Evolutionary conservation across 257 asterid genomes (phyloP).

Genomic region (Solanum paucissectum): DNA sequence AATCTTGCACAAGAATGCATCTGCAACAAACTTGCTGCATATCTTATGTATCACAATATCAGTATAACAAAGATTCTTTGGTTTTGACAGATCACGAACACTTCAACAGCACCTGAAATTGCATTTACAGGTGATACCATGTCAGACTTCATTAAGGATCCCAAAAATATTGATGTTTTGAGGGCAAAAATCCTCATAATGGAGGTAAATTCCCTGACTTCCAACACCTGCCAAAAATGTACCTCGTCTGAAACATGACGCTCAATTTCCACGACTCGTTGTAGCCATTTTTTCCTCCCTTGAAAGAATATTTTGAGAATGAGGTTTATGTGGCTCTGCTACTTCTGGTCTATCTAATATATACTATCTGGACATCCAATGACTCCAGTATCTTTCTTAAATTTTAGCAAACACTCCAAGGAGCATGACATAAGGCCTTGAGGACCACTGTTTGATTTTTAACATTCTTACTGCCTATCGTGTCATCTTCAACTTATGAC

Average conservation of each 20-base stretch:
- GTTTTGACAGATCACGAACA: slow-evolving; percentile 57
- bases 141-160: slow-evolving; percentile 63
- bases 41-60: slow-evolving; percentile 13
- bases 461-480: not conserved
- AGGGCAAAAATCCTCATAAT: slow-evolving; percentile 76
- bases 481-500: not conserved
- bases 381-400: not conserved
- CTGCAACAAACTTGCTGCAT: not conserved
- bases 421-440: not conserved
- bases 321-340: not conserved
- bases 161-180: slow-evolving; percentile 60
- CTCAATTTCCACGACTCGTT: not conserved
- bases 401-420: not conserved
- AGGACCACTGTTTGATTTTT: not conserved
- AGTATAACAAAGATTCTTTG: not conserved
- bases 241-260: not conserved
- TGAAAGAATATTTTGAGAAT: not conserved
- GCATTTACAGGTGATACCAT: slow-evolving; percentile 95
- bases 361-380: not conserved
- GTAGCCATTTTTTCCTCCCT: not conserved
- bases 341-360: not conserved
- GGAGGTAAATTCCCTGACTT: slow-evolving; percentile 47
- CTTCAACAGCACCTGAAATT: slow-evolving; percentile 68
- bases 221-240: not conserved
- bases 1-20: not conserved